These are phyloP conservation scores for Chamaenerion angustifolium DNA, from an alignment of 345 rosid species.

Conservation along the genomic window DNA sequence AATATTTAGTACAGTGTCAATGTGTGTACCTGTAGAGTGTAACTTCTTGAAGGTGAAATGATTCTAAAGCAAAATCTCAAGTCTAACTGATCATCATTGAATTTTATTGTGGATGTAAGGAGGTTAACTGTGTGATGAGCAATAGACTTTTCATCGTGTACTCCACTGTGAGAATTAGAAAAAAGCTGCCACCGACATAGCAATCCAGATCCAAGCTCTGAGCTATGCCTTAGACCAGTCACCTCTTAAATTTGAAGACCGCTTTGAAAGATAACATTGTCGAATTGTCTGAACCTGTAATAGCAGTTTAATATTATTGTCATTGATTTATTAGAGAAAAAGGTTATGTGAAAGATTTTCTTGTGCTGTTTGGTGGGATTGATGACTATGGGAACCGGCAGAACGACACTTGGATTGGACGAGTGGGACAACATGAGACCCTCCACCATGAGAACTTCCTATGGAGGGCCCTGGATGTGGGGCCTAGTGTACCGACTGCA, in stretches of 20 bases:
- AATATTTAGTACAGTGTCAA: slow-evolving; percentile 3
- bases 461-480: slow-evolving; percentile 59
- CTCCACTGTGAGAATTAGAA: slow-evolving; percentile 86
- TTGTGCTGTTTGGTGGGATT: slow-evolving; percentile 84
- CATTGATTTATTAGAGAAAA: not conserved
- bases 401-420: slow-evolving; percentile 80
- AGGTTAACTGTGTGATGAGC: slow-evolving; percentile 99
- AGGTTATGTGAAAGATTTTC: slow-evolving; percentile 11
- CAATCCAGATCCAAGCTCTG: slow-evolving; percentile 94
- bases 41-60: slow-evolving; percentile 92
- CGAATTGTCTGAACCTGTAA: slow-evolving; percentile 93
- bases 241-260: slow-evolving; percentile 91
- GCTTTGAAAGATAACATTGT: slow-evolving; percentile 95
- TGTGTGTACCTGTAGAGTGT: slow-evolving; percentile 71
- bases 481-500: slow-evolving; percentile 46
- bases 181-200: slow-evolving; percentile 96
- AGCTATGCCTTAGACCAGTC: slow-evolving; percentile 97
- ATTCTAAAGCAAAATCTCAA: too few species aligned
- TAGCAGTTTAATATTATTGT: too few species aligned
- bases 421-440: slow-evolving; percentile 30
- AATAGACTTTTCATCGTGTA: slow-evolving; percentile 94
- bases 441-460: slow-evolving; percentile 18
- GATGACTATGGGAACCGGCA: slow-evolving; percentile 72
- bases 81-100: slow-evolving; percentile 93
- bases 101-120: slow-evolving; percentile 94